phyloP scores from a whole-genome alignment of 2,329 filamentous ascomycete species.

The Colletotrichum limetticola region DNA sequence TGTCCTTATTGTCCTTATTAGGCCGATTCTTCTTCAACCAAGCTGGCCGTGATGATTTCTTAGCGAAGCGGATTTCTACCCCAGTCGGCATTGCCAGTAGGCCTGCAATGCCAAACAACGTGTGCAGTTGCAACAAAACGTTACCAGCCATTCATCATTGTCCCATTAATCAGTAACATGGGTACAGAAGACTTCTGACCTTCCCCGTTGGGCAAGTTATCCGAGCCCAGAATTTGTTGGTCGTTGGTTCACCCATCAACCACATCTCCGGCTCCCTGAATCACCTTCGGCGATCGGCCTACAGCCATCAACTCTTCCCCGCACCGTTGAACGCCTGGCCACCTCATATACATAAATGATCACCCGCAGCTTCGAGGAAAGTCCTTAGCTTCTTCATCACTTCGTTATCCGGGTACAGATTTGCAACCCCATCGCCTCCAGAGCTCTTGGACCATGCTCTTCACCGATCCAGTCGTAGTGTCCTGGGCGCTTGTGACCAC shows the following conservation, averaged over 20 bases:
- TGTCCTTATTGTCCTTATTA: too few relatives aligned
- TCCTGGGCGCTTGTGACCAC: not conserved
- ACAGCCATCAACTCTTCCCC: not conserved
- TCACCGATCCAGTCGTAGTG: not conserved
- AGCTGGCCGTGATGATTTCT: too few relatives aligned
- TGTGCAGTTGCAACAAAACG: not conserved
- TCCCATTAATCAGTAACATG: not conserved
- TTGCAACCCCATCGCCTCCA: not conserved
- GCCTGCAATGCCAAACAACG: not conserved
- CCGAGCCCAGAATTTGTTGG: not conserved
- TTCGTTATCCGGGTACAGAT: too few relatives aligned
- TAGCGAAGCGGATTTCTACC: too few relatives aligned
- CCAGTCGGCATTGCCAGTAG: not conserved
- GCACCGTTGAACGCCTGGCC: not conserved
- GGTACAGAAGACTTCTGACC: not conserved
- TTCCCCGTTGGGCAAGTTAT: not conserved
- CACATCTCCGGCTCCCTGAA: not conserved
- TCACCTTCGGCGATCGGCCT: not conserved
- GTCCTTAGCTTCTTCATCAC: not conserved
- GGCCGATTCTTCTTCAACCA: not conserved
- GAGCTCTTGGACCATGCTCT: not conserved
- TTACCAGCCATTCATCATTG: not conserved
- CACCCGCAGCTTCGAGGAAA: not conserved
- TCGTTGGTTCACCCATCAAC: not conserved
- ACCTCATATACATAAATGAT: not conserved